phyloP scores from a whole-genome alignment of 1,284 basidiomycete species.

The Cryptococcus hybrid region DNA sequence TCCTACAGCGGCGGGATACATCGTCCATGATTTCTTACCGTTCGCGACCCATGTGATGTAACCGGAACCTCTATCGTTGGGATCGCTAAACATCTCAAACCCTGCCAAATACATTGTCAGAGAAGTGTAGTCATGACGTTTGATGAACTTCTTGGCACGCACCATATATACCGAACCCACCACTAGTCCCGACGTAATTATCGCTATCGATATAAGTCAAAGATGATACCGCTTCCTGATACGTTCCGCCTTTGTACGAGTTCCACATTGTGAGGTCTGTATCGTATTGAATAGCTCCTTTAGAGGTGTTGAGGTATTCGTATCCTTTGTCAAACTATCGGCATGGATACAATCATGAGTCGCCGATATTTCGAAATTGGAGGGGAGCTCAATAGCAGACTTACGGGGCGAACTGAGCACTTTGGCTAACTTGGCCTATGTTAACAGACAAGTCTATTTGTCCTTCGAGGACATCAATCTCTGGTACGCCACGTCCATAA shows the following conservation, averaged over 20 bases:
- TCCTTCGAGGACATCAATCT: conserved; percentile 67
- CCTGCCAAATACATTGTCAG: conserved; percentile 26
- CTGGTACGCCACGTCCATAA: conserved; percentile 61
- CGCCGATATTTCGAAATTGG: too few relatives aligned
- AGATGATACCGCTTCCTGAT: conserved; percentile 73
- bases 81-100: conserved; percentile 68
- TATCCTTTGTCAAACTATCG: conserved; percentile 60
- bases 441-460: conserved; percentile 43
- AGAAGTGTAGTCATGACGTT: not conserved
- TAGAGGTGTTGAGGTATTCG: conserved; percentile 57
- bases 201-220: conserved; percentile 57
- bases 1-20: conserved; percentile 60
- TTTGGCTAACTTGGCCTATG: conserved; percentile 26
- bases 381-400: too few relatives aligned
- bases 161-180: conserved; percentile 55
- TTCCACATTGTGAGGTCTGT: conserved; percentile 62
- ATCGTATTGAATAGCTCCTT: conserved; percentile 41
- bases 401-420: conserved; percentile 32
- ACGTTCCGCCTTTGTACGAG: conserved; percentile 68
- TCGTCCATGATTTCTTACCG: conserved; percentile 54
- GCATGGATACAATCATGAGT: too few relatives aligned
- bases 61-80: conserved; percentile 56
- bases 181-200: conserved; percentile 33
- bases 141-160: conserved; percentile 15
- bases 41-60: conserved; percentile 66